Percentiles rank a stretch among this genome's conserved stretches.
Evolutionary conservation across 306 rosid species (phyloP).

Genomic region (Rosa lucieae): DNA sequence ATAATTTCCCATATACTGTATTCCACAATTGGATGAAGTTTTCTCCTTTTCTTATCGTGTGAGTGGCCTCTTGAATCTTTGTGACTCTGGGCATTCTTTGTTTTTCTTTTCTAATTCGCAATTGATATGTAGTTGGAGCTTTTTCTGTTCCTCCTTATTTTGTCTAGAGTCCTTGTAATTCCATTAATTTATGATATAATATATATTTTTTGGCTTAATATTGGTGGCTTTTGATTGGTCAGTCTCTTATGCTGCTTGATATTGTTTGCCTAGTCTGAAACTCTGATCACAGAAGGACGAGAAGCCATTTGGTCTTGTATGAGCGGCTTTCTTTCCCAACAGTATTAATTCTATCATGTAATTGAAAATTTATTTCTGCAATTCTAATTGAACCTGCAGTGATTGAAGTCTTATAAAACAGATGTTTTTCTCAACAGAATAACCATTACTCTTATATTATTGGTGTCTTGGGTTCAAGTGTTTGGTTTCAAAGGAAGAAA

Average conservation of each 20-base stretch:
- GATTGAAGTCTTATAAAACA: neutral
- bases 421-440: neutral
- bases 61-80: neutral
- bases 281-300: neutral
- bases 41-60: neutral
- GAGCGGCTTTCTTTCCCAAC: neutral
- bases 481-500: slow-evolving; percentile 21
- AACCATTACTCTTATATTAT: neutral
- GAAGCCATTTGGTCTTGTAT: slow-evolving; percentile 10
- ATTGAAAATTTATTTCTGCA: neutral
- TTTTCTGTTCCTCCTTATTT: neutral
- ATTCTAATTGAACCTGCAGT: neutral
- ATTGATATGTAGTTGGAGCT: neutral
- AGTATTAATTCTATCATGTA: neutral
- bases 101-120: neutral
- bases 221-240: neutral
- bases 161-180: neutral
- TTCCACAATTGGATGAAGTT: neutral
- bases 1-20: neutral
- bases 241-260: neutral
- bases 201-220: neutral
- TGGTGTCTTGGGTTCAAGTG: slow-evolving; percentile 7
- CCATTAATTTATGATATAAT: neutral
- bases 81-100: too few relatives aligned
- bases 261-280: neutral